These are phyloP conservation scores for Salmacisia buchloeana DNA, from an alignment of 1,284 basidiomycete species.

Conservation along the genomic window DNA sequence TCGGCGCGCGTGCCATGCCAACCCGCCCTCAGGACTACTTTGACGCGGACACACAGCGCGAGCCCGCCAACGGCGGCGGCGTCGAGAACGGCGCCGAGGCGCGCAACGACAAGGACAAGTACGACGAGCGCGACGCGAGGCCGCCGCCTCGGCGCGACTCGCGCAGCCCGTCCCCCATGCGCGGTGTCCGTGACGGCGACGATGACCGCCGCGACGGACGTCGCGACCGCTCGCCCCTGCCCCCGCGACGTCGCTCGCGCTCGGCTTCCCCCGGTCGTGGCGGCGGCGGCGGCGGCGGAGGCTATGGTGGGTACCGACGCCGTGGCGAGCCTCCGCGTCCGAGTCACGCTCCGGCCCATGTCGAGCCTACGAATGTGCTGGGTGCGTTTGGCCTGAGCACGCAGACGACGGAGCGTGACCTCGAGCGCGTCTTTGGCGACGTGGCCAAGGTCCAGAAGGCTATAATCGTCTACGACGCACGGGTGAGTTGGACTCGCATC, in stretches of 20 bases:
- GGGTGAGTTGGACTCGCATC: no score
- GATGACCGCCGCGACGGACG: constrained; percentile 17
- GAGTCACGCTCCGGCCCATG: constrained; percentile 37
- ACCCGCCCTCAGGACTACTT: constrained; percentile 5
- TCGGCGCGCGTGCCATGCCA: constrained; percentile 6
- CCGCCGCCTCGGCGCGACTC: neutral
- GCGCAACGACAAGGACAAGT: neutral
- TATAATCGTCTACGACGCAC: constrained; percentile 95
- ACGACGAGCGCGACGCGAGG: neutral
- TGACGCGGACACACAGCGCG: constrained; percentile 4
- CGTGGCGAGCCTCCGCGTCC: no score
- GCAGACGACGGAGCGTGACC: constrained; percentile 83
- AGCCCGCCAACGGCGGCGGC: neutral
- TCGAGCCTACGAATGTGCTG: constrained; percentile 78
- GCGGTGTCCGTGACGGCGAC: constrained; percentile 12
- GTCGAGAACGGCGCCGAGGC: neutral
- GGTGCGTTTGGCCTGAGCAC: constrained; percentile 96
- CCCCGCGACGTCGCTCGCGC: constrained; percentile 21
- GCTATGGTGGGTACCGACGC: no score
- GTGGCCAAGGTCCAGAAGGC: constrained; percentile 83
- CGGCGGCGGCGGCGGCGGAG: no score
- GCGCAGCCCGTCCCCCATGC: neutral
- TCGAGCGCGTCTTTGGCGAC: constrained; percentile 85
- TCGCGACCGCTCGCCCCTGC: constrained; percentile 11
- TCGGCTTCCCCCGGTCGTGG: constrained; percentile 21